phyloP scores from a whole-genome alignment of 805 yeast species.

The Wickerhamiella lipophila region DNA sequence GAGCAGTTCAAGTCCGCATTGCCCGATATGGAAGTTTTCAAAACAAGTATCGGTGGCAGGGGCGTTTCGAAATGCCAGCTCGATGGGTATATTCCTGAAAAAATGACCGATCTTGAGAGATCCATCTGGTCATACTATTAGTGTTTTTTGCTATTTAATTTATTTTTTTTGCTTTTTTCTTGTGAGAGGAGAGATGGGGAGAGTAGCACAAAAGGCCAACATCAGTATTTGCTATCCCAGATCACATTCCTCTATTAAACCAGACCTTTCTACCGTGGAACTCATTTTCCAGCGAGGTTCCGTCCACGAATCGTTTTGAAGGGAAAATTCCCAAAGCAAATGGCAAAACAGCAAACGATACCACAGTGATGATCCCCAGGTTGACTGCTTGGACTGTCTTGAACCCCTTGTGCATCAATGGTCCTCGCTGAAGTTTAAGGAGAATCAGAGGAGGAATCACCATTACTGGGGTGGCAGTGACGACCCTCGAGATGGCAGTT shows the following conservation, averaged over 20 bases:
- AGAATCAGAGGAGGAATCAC: conserved; percentile 83
- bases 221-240: no score
- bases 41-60: conserved; percentile 74
- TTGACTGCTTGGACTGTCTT: conserved; percentile 59
- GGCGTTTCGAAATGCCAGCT: conserved; percentile 50
- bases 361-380: conserved; percentile 70
- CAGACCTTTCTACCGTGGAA: conserved; percentile 48
- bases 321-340: conserved; percentile 95
- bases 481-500: conserved; percentile 88
- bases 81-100: neutral
- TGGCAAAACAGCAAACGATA: conserved; percentile 81
- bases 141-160: neutral
- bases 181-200: no score
- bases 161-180: neutral
- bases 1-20: conserved; percentile 22
- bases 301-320: conserved; percentile 57
- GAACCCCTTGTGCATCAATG: conserved; percentile 55
- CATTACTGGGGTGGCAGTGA: conserved; percentile 96
- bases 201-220: no score
- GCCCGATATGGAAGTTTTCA: conserved; percentile 43
- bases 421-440: conserved; percentile 59
- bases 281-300: conserved; percentile 48
- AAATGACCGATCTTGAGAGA: neutral
- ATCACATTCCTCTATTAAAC: conserved; percentile 94
- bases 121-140: neutral